Evolutionary conservation across 441 rosid genomes (phyloP), one percentile per base, ranked within the genome.

Genomic region (Pelargonium myrrhifolium): DNA sequence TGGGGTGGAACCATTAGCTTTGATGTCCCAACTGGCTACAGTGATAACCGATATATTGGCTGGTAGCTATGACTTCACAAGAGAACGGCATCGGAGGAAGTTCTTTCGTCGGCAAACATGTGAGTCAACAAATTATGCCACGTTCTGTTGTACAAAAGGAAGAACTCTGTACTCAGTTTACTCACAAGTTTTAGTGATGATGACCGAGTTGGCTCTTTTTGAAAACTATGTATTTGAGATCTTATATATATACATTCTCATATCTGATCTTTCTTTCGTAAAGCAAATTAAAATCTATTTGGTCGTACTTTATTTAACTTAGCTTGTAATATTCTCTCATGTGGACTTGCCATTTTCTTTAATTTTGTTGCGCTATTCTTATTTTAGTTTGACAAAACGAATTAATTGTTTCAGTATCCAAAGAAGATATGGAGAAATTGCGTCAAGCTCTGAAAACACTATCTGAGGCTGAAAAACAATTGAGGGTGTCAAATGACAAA

Each of bases 1-100:
- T 64, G 88, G 98, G 31, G 92, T 90, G 58, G 99, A 92, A 75
- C 98, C 99, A 65, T 77, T 95, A 70, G 97, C 97, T 72, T 79
- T 95, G 76, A 95, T 95, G 99, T 90, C 99, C 24, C 99, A 95
- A 74, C 96, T 95, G 69, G 99, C 99, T 70, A 89, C 98, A 7
- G 90, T 95, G 62, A 92, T 95, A 79, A 92, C 99, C 2, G 98
- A 95, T 73, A 82, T 95, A 75, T 86, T 95, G 71, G 98, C 97
- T 10, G 97, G 99, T 73, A 85, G 89, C 72, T 92, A 89, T 75
- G 93, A 95, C 75, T 86, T 90, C 75, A 58, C 84, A 17, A 89
- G 88, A 80, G 98, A 90, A 72, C 83, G 83, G 77, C 84, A 75
- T 26, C 82, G 79, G 75, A 81, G 96, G 72, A 95, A 87, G 83